phyloP scores from a whole-genome alignment of 352 stramenopile genomes.

The Lagenidium giganteum region DNA sequence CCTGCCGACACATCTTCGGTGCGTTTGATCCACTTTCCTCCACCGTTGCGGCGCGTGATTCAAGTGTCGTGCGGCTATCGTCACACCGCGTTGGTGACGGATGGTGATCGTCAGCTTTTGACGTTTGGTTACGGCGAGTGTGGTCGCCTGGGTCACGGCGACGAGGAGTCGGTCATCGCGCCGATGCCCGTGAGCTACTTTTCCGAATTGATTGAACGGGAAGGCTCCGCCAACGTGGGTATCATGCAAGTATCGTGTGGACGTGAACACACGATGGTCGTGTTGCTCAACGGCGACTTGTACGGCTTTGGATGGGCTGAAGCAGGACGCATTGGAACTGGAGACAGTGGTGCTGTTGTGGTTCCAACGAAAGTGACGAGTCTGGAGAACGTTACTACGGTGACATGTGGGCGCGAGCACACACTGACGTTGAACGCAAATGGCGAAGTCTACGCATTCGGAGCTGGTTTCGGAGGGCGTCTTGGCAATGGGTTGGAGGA shows the following conservation, averaged over 20 bases:
- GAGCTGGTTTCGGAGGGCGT: slow-evolving; percentile 69
- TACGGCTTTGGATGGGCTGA: slow-evolving; percentile 85
- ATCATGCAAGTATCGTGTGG: slow-evolving; percentile 62
- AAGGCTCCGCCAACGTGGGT: too few relatives aligned
- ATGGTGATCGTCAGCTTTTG: slow-evolving; percentile 56
- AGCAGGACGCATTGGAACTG: slow-evolving; percentile 74
- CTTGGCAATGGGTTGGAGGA: slow-evolving; percentile 60
- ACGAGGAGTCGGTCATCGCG: slow-evolving; percentile 35
- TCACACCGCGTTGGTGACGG: slow-evolving; percentile 68
- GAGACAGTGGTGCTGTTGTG: slow-evolving; percentile 61
- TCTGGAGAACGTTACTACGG: slow-evolving; percentile 37
- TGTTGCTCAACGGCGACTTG: slow-evolving; percentile 55
- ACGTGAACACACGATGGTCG: slow-evolving; percentile 83
- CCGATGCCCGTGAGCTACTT: slow-evolving; percentile 58
- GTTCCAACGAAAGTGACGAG: slow-evolving; percentile 47
- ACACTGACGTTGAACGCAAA: slow-evolving; percentile 50
- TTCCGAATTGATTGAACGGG: too few relatives aligned
- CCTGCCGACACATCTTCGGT: too few relatives aligned
- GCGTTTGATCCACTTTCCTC: slow-evolving; percentile 35
- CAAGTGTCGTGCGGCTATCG: slow-evolving; percentile 76
- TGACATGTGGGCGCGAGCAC: slow-evolving; percentile 81
- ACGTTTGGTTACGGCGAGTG: slow-evolving; percentile 83
- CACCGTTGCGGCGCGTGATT: slow-evolving; percentile 43
- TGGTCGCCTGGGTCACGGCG: slow-evolving; percentile 65
- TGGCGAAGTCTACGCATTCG: slow-evolving; percentile 64